Base-by-base conservation (phyloP, 2,329 filamentous ascomycete genomes). In the Alternaria brassicicola region DNA sequence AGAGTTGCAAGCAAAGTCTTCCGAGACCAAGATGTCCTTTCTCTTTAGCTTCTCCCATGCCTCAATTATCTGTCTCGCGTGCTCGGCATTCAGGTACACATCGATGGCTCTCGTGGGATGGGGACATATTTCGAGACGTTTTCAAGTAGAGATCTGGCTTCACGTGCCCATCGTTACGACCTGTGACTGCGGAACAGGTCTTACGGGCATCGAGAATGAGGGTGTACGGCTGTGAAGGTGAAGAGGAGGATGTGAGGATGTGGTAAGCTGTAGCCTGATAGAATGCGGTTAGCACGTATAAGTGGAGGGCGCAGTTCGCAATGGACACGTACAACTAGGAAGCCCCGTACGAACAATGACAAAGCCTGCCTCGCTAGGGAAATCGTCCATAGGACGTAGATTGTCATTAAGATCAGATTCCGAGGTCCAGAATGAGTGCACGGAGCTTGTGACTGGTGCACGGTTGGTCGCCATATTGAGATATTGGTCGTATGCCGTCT, bases 261-360 rank as follows among this genome's bases (percentile, higher is more conserved):
- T 52, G 36, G 28, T 52, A 42, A 41, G 26, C 49, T 39, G 49
- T 52, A 9, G 36, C 49, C 49, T 52, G 6, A 10, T 28, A 52
- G 35, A 33, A 21, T 30, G 7, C 12, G 25, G n/a, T 25, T 10
- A 52, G 49, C 36, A 19, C 5, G 3, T 15, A n/a, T 12, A 17
- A 4, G 13, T 39, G 5, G 2, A n/a, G 5, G 17, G 7, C 12
- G 6, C 12, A 28, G 15, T n/a, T 10, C 9, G 23, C 17, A 15
- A 28, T 26, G 12, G 7, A 30, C 5, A 30, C 49, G 30, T n/a
- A 31, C 49, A 9, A 52, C 15, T 6, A 19, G 49, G 21, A 33
- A 87, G 83, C 35, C 87, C 87, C 6, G 84, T 84, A 28, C 87
- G 87, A 38, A 89, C 76, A 52, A 89, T 87, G 55, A 89, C 74